Evolutionary conservation across 2,329 filamentous ascomycete species (phyloP).

Genomic region (Epichloe festucae): DNA sequence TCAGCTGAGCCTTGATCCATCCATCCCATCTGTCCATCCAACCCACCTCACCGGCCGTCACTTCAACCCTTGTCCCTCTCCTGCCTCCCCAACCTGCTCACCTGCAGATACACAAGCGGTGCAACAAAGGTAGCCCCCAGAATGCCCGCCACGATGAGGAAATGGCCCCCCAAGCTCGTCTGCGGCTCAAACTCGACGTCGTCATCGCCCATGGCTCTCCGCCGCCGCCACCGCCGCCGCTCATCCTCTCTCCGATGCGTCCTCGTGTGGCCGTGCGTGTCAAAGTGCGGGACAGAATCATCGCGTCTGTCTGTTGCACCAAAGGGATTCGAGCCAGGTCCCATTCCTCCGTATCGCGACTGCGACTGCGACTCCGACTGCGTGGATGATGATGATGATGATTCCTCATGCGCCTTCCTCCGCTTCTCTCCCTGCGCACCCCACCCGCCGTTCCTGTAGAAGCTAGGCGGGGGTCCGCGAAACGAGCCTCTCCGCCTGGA

Average conservation of each 20-base stretch:
- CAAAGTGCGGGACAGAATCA: conserved; percentile 58
- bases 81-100: conserved; percentile 21
- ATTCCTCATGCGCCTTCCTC: conserved; percentile 35
- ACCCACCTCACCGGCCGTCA: neutral
- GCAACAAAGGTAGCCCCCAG: conserved; percentile 32
- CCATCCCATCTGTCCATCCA: neutral
- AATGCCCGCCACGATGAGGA: conserved; percentile 36
- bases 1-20: too few relatives aligned
- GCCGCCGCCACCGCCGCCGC: conserved; percentile 20
- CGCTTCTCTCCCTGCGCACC: conserved; percentile 50
- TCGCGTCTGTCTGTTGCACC: conserved; percentile 28
- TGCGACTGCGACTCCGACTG: conserved; percentile 5
- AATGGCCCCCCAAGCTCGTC: conserved; percentile 29
- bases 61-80: conserved; percentile 12
- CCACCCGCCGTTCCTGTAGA: conserved; percentile 74
- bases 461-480: conserved; percentile 81
- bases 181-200: conserved; percentile 28
- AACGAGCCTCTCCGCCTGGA: conserved; percentile 65
- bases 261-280: conserved; percentile 56
- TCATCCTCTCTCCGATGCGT: conserved; percentile 57
- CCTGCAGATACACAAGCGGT: conserved; percentile 28
- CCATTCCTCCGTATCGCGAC: conserved; percentile 36
- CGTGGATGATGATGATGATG: conserved; percentile 16
- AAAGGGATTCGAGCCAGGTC: conserved; percentile 41
- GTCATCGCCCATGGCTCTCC: conserved; percentile 26